Conservation (phyloP, 2,329 filamentous ascomycete genomes). For the Colletotrichum sp. region DNA sequence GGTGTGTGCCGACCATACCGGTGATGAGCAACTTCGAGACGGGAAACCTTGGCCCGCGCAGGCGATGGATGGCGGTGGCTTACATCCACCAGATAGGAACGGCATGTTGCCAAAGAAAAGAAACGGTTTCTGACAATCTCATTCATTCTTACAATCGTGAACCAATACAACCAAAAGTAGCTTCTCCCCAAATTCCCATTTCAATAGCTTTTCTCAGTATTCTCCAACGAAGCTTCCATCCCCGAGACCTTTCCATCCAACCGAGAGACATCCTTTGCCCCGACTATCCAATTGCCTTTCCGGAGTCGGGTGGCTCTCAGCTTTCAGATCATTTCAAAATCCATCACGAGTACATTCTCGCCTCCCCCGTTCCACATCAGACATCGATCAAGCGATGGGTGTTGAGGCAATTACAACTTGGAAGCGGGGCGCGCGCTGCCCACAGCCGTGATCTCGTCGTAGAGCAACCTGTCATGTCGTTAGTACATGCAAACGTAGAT, state of each 20-base stretch:
- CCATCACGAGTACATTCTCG: background rate
- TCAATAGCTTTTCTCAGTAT: background rate
- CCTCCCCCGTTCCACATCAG: background rate
- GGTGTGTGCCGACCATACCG: background rate
- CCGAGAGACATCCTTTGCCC: background rate
- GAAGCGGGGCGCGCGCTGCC: slow-evolving; percentile 65
- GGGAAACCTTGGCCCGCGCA: background rate
- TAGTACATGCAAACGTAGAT: slow-evolving; percentile 20
- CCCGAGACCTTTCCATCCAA: background rate
- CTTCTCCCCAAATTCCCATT: background rate
- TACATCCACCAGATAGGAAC: background rate
- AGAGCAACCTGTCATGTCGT: slow-evolving; percentile 66
- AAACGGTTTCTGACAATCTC: background rate
- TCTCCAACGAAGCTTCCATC: background rate
- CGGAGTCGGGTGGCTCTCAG: background rate
- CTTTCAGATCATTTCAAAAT: background rate
- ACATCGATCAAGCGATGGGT: background rate
- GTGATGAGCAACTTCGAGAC: background rate
- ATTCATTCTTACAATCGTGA: background rate
- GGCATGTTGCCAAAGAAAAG: background rate
- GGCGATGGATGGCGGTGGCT: background rate
- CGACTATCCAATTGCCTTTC: background rate
- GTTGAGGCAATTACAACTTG: slow-evolving; percentile 57
- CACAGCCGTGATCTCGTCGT: slow-evolving; percentile 84
- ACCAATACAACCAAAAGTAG: background rate